Evolutionary conservation across 2,329 filamentous ascomycete species (phyloP), one percentile per base, ranked within the genome.

Genomic region (Pestalotiopsis sp.): DNA sequence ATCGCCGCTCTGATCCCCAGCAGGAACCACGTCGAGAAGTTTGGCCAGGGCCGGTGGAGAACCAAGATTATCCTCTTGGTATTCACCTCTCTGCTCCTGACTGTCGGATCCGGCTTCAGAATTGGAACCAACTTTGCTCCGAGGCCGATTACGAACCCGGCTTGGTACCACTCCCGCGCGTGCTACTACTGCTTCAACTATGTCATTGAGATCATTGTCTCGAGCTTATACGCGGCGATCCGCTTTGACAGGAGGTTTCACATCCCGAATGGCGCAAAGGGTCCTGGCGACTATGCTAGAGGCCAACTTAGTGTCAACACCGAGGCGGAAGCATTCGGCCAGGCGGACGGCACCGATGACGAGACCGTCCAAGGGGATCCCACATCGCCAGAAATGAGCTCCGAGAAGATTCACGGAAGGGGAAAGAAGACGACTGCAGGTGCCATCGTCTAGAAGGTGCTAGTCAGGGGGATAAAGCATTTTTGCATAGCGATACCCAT

Each of bases 151-250:
- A 83, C 65, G 2, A 65, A 84, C 67, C 84, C 87, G 11, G 86
- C 88, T 4, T 87, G 85, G 80, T 92, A 88, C 72, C 81, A 89
- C 73, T 81, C 79, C 67, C 88, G 87, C 74, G 86, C 86, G 3
- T 84, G 84, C 67, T 92, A 91, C 79, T 93, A 92, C 77, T 77
- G 88, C 65, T 89, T 91, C 76, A 87, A 89, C 75, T 92, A 91
- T 73, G 78, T 79, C 0, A 76, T 91, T 23, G 91, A 93, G 74
- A 68, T 77, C 6, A 62, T 76, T 3, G 74, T 75, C 5, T 72
- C 77, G 6, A 71, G 68, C 5, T 68, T 72, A 1, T 78, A 78
- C 55, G 76, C 76, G 7, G 69, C 71, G 36, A 69, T 72, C 6
- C 73, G 77, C n/a, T 69, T 79, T 20, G 77, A 79, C 62, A 68